Evolutionary conservation across 2,329 filamentous ascomycete species (phyloP).

Genomic region (Fusarium denticulatum): DNA sequence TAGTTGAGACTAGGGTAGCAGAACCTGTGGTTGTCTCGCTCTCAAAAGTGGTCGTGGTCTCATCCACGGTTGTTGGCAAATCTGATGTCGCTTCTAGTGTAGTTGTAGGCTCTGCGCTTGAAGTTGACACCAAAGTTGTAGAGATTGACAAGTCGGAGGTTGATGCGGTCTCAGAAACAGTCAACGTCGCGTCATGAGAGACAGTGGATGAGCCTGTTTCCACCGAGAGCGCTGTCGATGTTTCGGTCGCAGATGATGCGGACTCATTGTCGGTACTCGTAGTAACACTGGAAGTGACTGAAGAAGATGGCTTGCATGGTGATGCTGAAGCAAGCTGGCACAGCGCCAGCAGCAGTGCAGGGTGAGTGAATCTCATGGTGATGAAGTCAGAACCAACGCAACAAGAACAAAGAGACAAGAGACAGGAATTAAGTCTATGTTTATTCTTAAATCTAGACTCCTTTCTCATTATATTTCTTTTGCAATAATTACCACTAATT

Average conservation of each 20-base stretch:
- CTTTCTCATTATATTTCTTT: neutral
- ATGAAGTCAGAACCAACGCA: neutral
- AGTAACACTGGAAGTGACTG: neutral
- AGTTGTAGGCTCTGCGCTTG: neutral
- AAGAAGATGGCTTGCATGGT: neutral
- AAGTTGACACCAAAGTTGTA: neutral
- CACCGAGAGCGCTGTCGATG: neutral
- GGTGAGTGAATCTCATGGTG: neutral
- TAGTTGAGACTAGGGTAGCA: neutral
- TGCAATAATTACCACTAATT: neutral
- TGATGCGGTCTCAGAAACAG: neutral
- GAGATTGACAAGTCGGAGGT: neutral
- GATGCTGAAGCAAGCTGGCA: neutral
- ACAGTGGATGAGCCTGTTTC: neutral
- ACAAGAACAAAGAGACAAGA: neutral
- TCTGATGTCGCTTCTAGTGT: neutral
- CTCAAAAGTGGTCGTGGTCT: neutral
- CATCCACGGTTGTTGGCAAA: neutral
- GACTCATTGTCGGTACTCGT: neutral
- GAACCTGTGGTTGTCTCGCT: neutral
- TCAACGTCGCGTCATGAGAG: neutral
- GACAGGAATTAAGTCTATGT: neutral
- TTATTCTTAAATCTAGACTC: neutral
- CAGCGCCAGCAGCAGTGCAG: neutral
- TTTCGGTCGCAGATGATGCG: too few species aligned